Percentiles rank a stretch among this genome's conserved stretches.
These are phyloP conservation scores for Dalbergia cultrata DNA, from an alignment of 306 rosid species.

Conservation along the genomic window DNA sequence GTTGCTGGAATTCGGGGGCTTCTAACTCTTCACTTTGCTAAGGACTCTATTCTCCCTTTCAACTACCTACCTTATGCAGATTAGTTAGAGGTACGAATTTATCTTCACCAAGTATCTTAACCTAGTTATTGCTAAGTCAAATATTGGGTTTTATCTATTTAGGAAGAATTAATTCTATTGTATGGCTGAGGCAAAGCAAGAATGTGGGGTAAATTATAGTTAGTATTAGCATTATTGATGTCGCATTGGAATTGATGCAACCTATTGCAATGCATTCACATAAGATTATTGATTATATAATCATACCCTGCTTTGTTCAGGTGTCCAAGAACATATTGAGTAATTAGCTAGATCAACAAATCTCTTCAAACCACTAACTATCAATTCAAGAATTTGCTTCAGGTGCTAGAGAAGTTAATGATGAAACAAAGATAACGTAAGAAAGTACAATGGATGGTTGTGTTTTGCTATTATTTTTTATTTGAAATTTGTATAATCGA, in stretches of 20 bases:
- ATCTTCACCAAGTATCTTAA: not conserved
- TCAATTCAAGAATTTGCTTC: constrained; percentile 65
- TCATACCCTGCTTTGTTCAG: constrained; percentile 45
- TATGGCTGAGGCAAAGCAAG: no score
- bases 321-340: constrained; percentile 52
- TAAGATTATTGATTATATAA: not conserved
- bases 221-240: constrained; percentile 9
- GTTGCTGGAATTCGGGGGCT: constrained; percentile 86
- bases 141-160: no score
- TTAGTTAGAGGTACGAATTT: constrained; percentile 64
- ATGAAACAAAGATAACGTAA: constrained; percentile 62
- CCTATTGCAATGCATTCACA: not conserved
- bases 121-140: not conserved
- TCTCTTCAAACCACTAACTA: constrained; percentile 54
- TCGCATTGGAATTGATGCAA: not conserved
- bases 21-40: constrained; percentile 75
- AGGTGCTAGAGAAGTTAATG: constrained; percentile 65
- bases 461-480: not conserved
- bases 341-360: constrained; percentile 46
- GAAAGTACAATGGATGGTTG: not conserved
- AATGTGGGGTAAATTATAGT: no score
- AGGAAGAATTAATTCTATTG: no score
- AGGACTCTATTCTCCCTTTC: constrained; percentile 59
- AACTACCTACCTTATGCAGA: constrained; percentile 55
- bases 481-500: not conserved